Conservation (phyloP, 345 rosid genomes). For the Hibiscus mutabilis region DNA sequence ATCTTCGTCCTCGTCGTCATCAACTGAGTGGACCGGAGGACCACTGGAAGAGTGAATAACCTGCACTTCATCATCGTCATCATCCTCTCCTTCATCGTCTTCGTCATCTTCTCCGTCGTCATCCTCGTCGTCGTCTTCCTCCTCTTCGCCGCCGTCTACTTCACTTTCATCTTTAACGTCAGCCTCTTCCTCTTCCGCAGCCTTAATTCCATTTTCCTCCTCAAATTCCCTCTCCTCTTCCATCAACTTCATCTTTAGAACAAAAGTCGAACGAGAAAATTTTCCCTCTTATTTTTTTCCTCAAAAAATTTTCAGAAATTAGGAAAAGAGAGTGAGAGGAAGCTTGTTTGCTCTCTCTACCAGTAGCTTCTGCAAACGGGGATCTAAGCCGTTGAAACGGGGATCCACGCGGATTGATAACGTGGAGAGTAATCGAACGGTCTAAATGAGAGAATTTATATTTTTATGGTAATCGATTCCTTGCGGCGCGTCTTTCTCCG, state of each 20-base stretch:
- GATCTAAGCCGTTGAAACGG: conserved; percentile 53
- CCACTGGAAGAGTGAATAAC: conserved; percentile 47
- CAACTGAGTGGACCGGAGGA: conserved; percentile 41
- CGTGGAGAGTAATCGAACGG: conserved; percentile 48
- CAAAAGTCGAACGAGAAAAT: background rate
- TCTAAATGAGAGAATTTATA: conserved; percentile 22
- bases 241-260: conserved; percentile 37
- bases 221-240: conserved; percentile 39
- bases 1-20: conserved; percentile 52
- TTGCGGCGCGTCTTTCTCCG: conserved; percentile 31
- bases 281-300: background rate
- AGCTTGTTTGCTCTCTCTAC: conserved; percentile 41
- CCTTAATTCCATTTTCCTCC: conserved; percentile 28
- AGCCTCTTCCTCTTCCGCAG: conserved; percentile 21
- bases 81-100: conserved; percentile 32
- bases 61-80: conserved; percentile 48
- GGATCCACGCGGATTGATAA: conserved; percentile 43
- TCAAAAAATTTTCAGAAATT: conserved; percentile 5
- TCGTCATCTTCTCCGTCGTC: conserved; percentile 29
- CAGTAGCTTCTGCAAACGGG: conserved; percentile 45
- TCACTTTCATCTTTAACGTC: conserved; percentile 34
- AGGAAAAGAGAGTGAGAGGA: conserved; percentile 8
- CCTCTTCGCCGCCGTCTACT: conserved; percentile 19
- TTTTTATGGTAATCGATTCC: conserved; percentile 18
- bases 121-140: background rate